Evolutionary conservation across 768 basidiomycete genomes (phyloP), one percentile per base, ranked within the genome.

Genomic region (Pulveroboletus frians): DNA sequence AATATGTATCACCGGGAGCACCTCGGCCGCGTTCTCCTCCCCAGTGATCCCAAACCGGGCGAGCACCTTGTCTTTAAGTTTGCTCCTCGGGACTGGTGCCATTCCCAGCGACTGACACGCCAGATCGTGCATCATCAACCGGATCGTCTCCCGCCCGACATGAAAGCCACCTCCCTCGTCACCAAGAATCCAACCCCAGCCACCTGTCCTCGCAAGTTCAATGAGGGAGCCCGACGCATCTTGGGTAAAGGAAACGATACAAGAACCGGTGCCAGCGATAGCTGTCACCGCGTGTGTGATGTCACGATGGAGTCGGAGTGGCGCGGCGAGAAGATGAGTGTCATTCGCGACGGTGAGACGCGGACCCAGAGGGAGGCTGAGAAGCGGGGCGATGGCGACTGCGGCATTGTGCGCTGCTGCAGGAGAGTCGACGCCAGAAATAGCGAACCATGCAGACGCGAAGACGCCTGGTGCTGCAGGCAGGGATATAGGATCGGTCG

Each of bases 121-220:
- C 30, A 75, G 70, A 45, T 80, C 78, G 7, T 71, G 53, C 41
- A 88, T 69, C 42, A 91, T 75, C 53, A 84, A 77, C 4, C 89
- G 83, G 18, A 91, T 61, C 0, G 88, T 76, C 60, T 88, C 86
- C 32, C 85, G 74, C 6, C 90, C 90, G 50, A 91, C 83, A 60
- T 85, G 77, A 58, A 79, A 92, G 10, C 89, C 89, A 18, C 87
- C 82, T 10, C 90, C 90, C 62, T 91, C 88, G 61, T 91, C 88
- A 7, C 88, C 87, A 10, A 90, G 71, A 17, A 90, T 81, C 85
- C 87, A 89, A 1, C 88, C 88, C 85, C 84, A 89, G 1, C 88
- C 88, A 4, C 88, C 88, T 27, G 79, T 75, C 7, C 88, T 76
- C 1, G 81, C 85, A 36, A 88, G 74, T 57, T 88, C 82, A 41